A percentile compares a stretch with the other conserved stretches of the same genome.
These are phyloP conservation scores for Penicillium sp. DNA, from an alignment of 2,329 filamentous ascomycete species.

Conservation along the genomic window DNA sequence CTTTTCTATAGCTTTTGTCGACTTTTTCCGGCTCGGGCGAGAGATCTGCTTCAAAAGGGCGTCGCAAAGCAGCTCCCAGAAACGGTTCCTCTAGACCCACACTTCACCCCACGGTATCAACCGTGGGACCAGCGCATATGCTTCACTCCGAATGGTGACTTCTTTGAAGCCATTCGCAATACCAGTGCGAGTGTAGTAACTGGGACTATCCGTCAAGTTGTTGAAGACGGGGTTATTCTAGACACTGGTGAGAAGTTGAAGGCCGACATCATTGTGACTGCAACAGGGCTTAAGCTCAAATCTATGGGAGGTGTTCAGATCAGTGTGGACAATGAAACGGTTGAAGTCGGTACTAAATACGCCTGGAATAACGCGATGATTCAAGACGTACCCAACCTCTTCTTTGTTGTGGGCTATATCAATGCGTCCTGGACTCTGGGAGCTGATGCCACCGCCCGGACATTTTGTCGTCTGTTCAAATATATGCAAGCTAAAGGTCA, in stretches of 20 bases:
- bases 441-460: constrained; percentile 32
- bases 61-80: constrained; percentile 57
- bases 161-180: constrained; percentile 54
- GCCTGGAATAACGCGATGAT: constrained; percentile 29
- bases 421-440: constrained; percentile 38
- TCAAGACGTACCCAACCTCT: constrained; percentile 2
- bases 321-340: constrained; percentile 28
- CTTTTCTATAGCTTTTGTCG: constrained; percentile 56
- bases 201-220: constrained; percentile 53
- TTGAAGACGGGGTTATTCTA: constrained; percentile 50
- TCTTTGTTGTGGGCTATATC: constrained; percentile 33
- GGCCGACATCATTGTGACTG: constrained; percentile 38
- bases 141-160: constrained; percentile 62
- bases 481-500: constrained; percentile 4
- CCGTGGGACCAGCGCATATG: constrained; percentile 76
- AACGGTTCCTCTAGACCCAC: constrained; percentile 56
- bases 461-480: constrained; percentile 29
- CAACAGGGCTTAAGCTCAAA: constrained; percentile 35
- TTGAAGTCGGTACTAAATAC: constrained; percentile 28
- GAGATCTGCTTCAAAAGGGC: constrained; percentile 46
- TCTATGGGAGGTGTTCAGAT: constrained; percentile 28
- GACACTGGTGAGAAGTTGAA: constrained; percentile 37
- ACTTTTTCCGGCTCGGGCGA: constrained; percentile 54
- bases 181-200: constrained; percentile 35
- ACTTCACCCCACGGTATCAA: constrained; percentile 66